Conservation (phyloP, 1,139 yeast genomes). For the Blastobotrys persicus region DNA sequence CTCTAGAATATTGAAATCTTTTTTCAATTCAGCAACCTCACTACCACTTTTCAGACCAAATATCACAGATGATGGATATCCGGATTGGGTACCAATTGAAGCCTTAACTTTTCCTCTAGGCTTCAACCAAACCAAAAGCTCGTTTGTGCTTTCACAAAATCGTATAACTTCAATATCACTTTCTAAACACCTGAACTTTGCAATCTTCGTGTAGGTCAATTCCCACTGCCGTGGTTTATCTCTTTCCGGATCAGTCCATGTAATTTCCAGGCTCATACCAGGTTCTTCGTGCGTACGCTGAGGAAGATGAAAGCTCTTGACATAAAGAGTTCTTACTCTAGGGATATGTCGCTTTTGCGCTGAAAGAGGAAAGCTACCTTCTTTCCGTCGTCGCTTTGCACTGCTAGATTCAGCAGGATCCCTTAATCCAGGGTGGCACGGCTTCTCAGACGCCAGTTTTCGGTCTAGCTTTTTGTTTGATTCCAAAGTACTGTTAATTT, state of each 20-base stretch:
- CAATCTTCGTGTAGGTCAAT: not conserved
- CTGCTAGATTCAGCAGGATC: slow-evolving; percentile 1
- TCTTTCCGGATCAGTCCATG: not conserved
- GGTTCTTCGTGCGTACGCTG: slow-evolving; percentile 3
- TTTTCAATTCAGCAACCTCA: not conserved
- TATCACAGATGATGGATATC: not conserved
- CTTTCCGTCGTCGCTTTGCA: slow-evolving; percentile 1
- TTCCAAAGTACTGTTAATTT: not conserved
- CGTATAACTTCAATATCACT: not conserved
- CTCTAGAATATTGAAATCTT: not conserved
- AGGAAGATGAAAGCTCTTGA: not conserved
- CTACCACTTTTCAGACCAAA: not conserved
- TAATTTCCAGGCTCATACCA: slow-evolving; percentile 7
- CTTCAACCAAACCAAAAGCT: slow-evolving; percentile 1
- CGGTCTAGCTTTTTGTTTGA: not conserved
- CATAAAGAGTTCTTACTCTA: not conserved
- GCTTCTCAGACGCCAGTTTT: not conserved
- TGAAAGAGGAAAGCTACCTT: not conserved
- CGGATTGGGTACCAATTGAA: slow-evolving; percentile 1
- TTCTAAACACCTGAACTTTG: not conserved
- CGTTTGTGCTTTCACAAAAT: not conserved
- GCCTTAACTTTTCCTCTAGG: not conserved
- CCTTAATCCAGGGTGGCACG: not conserved
- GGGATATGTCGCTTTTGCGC: not conserved
- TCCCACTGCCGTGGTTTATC: slow-evolving; percentile 4